Percentiles rank a stretch among this genome's conserved stretches.
Evolutionary conservation across 495 filamentous ascomycete species (phyloP).

Genomic region (Penicillium subrubescens): DNA sequence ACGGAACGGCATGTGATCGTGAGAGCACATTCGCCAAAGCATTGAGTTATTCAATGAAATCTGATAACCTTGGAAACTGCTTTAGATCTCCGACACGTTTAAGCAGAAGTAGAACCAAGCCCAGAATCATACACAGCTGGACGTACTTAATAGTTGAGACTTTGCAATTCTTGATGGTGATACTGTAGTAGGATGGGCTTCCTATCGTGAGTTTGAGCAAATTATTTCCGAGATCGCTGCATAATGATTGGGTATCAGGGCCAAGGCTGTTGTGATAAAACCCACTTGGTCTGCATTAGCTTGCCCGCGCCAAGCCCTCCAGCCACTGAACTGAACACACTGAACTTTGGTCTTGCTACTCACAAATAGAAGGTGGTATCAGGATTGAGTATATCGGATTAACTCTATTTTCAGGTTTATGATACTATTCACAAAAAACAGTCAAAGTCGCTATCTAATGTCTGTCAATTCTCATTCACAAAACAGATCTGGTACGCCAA

Average conservation of each 20-base stretch:
- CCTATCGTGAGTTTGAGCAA: neutral
- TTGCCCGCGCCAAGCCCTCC: neutral
- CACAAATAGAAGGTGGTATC: neutral
- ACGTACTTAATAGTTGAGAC: neutral
- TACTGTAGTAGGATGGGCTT: neutral
- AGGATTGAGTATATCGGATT: neutral
- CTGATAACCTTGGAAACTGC: neutral
- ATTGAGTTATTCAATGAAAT: neutral
- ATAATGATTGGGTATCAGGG: neutral
- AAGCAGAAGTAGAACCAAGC: neutral
- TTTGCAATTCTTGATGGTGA: neutral
- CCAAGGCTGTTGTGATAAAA: neutral
- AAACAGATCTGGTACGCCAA: conserved; percentile 6
- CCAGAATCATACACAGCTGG: neutral
- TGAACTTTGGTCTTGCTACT: neutral
- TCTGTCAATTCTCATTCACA: conserved; percentile 7
- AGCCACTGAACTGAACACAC: too few relatives aligned
- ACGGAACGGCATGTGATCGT: neutral
- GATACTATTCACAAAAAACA: neutral
- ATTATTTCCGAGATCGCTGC: neutral
- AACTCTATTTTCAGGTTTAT: neutral
- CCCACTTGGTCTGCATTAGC: neutral
- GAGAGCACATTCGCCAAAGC: neutral
- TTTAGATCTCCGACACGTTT: too few relatives aligned
- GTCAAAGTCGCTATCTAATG: too few relatives aligned